Conservation (phyloP, 1,139 yeast genomes). For the Suhomyces panamericanus region DNA sequence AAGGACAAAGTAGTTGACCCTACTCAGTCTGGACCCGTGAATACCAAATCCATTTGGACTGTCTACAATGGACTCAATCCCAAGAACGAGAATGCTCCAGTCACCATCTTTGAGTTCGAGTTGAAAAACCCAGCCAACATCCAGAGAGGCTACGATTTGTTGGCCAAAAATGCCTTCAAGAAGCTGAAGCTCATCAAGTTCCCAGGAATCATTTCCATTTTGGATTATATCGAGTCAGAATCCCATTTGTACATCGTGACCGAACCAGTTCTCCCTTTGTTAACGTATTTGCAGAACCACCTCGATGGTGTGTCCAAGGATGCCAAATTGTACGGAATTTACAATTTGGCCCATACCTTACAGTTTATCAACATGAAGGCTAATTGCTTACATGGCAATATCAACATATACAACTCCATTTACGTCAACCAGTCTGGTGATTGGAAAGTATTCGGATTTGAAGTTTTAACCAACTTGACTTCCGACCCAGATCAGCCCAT, state of each 20-base stretch:
- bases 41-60: constrained; percentile 46
- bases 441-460: constrained; percentile 86
- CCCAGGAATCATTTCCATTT: constrained; percentile 72
- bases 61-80: constrained; percentile 50
- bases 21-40: constrained; percentile 28
- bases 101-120: constrained; percentile 67
- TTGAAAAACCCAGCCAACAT: constrained; percentile 40
- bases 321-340: constrained; percentile 58
- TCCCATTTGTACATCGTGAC: constrained; percentile 67
- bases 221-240: constrained; percentile 73
- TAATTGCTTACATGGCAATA: constrained; percentile 63
- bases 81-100: constrained; percentile 36
- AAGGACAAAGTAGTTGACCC: constrained; percentile 42
- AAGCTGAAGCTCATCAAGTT: constrained; percentile 68
- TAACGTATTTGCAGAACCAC: constrained; percentile 28
- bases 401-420: constrained; percentile 53
- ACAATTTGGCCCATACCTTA: constrained; percentile 55
- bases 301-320: constrained; percentile 28
- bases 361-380: constrained; percentile 66
- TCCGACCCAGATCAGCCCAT: constrained; percentile 53
- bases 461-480: constrained; percentile 55
- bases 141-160: constrained; percentile 30
- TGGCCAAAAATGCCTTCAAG: constrained; percentile 65
- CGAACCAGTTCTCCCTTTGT: constrained; percentile 71
- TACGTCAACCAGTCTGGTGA: constrained; percentile 69